Evolutionary conservation across 139 green algal species (phyloP).

Genomic region (Spirogloea muscicola): DNA sequence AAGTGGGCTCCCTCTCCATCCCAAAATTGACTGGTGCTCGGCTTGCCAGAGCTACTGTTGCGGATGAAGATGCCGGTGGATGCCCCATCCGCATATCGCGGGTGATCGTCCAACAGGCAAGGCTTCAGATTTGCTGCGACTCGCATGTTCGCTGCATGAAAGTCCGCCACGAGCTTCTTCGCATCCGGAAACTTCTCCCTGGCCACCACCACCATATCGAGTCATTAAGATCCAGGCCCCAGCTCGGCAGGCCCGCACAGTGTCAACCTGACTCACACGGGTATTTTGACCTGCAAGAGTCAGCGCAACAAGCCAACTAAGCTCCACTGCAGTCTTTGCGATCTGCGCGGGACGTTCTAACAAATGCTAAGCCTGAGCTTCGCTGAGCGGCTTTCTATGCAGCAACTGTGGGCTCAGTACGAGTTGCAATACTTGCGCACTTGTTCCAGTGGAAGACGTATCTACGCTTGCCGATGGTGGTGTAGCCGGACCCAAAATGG

Average conservation of each 20-base stretch:
- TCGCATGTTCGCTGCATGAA: conserved; percentile 13
- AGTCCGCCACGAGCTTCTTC: conserved; percentile 1
- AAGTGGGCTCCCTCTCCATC: conserved; percentile 36
- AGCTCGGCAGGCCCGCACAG: too few relatives aligned
- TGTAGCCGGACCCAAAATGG: conserved; percentile 38
- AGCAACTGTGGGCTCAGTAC: too few relatives aligned
- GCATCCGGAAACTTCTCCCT: conserved; percentile 32
- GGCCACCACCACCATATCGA: too few relatives aligned
- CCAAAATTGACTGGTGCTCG: conserved; percentile 41
- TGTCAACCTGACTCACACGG: too few relatives aligned
- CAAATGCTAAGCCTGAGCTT: too few relatives aligned
- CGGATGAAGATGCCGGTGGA: conserved; percentile 2
- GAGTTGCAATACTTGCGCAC: too few relatives aligned
- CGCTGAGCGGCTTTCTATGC: too few relatives aligned
- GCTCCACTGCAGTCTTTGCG: too few relatives aligned
- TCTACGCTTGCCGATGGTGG: conserved; percentile 29
- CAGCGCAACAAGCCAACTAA: too few relatives aligned
- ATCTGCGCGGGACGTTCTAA: too few relatives aligned
- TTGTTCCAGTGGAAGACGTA: conserved; percentile 48
- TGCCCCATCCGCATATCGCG: conserved; percentile 5
- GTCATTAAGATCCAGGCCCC: too few relatives aligned
- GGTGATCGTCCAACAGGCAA: conserved; percentile 33
- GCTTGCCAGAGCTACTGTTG: not conserved
- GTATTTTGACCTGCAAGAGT: too few relatives aligned
- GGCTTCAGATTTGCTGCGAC: conserved; percentile 40